Base-by-base conservation (phyloP, 495 filamentous ascomycete species). In the Aspergillus haitiensis region DNA sequence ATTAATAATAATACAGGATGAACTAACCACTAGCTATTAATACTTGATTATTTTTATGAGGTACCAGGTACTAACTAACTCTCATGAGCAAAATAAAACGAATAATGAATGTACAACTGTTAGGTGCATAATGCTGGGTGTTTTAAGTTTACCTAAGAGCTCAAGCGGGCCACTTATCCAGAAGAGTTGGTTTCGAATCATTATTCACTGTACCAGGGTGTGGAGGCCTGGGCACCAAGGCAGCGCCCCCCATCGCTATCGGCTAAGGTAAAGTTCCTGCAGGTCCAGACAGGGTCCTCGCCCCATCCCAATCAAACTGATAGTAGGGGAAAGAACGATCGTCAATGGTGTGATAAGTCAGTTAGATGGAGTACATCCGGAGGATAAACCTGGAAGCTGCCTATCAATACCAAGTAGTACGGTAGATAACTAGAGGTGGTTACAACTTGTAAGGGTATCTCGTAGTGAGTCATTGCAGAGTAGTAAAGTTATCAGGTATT, bases 231-330 rank as follows among this genome's bases (percentile, higher is more conserved):
- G 32, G 46, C 52, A 58, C 48, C 54, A 55, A 55, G 48, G 40
- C 59, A 59, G 54, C 58, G 44, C 53, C 21, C 21, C 21, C 21
- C 39, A 44, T 50, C 44, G 31, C 52, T 53, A 58, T 40, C 55
- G 32, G 51, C 65, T 62, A 67, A 67, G 18, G 62, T 52, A 45
- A 62, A 60, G 62, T 61, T 67, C 55, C 66, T 68, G 66, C 66
- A 68, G 66, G 66, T 67, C 65, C 65, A 52, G 52, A 56, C 60
- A 63, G 55, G 61, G 58, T 67, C 65, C 35, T 18, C 45, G 50
- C 51, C 49, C 52, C 58, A 42, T 55, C 58, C 33, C 39, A 47
- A 58, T 51, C 58, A 60, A 60, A 51, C 34, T 33, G 18, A 27
- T 55, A 11, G 11, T 45, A 18, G 21, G 1, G 16, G 21, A 50